Evolutionary conservation across 2,329 filamentous ascomycete species (phyloP), one percentile per base, ranked within the genome.

Genomic region (Gnomoniopsis smithogilvyi): DNA sequence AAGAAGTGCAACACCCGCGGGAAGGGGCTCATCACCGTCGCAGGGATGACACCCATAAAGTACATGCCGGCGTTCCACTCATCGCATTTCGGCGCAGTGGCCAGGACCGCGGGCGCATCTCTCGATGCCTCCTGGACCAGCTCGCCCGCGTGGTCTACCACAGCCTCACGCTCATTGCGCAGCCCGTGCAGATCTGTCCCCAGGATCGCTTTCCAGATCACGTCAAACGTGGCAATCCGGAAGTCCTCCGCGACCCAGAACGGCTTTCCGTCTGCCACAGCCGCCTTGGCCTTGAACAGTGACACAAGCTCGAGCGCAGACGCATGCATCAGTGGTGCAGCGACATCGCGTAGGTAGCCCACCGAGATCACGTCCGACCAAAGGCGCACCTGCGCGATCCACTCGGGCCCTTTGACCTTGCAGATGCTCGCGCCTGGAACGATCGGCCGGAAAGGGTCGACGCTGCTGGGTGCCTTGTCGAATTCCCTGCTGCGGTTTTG

Each of bases 121-220:
- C 1, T 11, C 11, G 22, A 24, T 26, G 33, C 19, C 14, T 51
- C 49, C 36, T 62, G 24, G 2, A 68, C 67, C n/a, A 69, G 68
- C 24, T 63, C 56, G 50, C 64, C 63, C 0, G 67, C 63, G 65
- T 67, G 71, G n/a, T 60, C 61, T 30, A 73, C 61, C 1, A 72
- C 62, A 3, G 66, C 58, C 6, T 62, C 55, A 30, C 65, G 65
- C 2, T 68, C 66, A 10, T 68, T 64, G n/a, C 36, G n/a, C 41
- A 61, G 10, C n/a, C 46, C 43, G 17, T 51, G 43, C 54, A 51
- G 46, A 15, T 61, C 54, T 15, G 54, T 46, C 6, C 59, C 59
- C 33, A 61, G 54, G 30, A 61, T 53, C 19, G 48, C 54, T 47
- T 47, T 58, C 59, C 54, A 58, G n/a, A 62, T 60, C 15, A 56